Evolutionary conservation across 371 early-diverging fungal species (phyloP), one percentile per base, ranked within the genome.

Genomic region (Mucor indicus): DNA sequence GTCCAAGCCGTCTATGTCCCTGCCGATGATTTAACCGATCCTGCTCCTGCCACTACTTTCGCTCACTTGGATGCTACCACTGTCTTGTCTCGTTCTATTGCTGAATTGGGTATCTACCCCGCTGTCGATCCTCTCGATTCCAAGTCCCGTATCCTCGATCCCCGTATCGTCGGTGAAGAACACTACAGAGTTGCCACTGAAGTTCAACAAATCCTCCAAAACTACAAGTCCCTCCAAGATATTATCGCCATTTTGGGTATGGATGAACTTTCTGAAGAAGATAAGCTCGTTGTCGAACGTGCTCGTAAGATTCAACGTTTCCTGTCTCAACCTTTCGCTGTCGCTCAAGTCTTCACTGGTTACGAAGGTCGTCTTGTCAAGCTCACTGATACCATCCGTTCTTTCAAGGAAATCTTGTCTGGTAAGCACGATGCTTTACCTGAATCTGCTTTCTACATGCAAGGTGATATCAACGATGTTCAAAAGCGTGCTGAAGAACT

Each of bases 21-120:
- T 42, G 97, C 97, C 76, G 97, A 96, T 73, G 97, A 96, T 83
- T 91, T 95, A 88, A 96, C 97, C 49, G 97, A 96, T 83, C 97
- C 95, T 53, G 97, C 95, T 52, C 95, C 97, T 50, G 94, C 95
- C 77, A 97, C 97, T 69, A 95, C 97, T 58, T 97, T 97, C 75
- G 93, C 95, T 44, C 95, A 95, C 76, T 89, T 95, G 81, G 97
- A 97, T 80, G 95, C 98, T 82, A 95, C 95, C 79, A 95, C 97
- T 74, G 97, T 97, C 95, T 55, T 74, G 97, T 97, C 95, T 53
- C 93, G 97, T 86, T 83, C 87, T 64, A 97, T 97, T 69, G 89
- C 95, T 62, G 97, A 97, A 80, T 83, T 95, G 74, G 97, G 94
- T 90, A 95, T 95, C 76, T 97, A 95, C 87, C 97, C 97, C 51